Conservation (phyloP, 768 basidiomycete species). For the Dentipellis fragilis region DNA sequence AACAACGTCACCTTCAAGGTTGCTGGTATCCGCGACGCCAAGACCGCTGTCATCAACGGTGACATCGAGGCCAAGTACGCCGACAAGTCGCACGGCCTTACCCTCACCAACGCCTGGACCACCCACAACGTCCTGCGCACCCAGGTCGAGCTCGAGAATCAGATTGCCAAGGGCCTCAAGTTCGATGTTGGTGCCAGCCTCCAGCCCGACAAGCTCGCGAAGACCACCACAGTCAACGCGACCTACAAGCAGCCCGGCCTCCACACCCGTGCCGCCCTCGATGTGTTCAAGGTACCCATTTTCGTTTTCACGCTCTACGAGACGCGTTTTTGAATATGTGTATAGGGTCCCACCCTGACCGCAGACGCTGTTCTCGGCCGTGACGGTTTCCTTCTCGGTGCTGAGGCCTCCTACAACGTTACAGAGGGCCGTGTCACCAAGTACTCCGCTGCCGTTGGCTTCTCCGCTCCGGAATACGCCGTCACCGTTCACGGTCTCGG, state of each 20-base stretch:
- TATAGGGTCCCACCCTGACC: conserved; percentile 92
- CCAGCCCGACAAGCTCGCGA: conserved; percentile 77
- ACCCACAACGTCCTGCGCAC: conserved; percentile 88
- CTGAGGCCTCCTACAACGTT: conserved; percentile 94
- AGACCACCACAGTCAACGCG: conserved; percentile 74
- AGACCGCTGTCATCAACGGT: conserved; percentile 64
- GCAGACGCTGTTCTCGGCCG: conserved; percentile 92
- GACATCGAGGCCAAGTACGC: conserved; percentile 95
- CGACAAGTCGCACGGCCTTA: conserved; percentile 87
- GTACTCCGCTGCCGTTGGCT: conserved; percentile 88
- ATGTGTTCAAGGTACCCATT: conserved; percentile 79
- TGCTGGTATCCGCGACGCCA: conserved; percentile 69
- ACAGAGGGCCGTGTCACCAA: conserved; percentile 86
- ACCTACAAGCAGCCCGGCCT: conserved; percentile 94
- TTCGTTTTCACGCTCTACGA: background rate
- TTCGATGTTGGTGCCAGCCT: conserved; percentile 80
- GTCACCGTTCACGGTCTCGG: conserved; percentile 90
- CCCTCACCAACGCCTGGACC: conserved; percentile 93
- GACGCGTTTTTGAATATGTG: background rate
- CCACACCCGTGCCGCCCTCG: conserved; percentile 84
- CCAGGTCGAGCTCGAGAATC: conserved; percentile 91
- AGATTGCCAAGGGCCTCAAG: conserved; percentile 96
- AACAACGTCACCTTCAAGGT: conserved; percentile 93
- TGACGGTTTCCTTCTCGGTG: conserved; percentile 95
- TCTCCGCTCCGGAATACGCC: conserved; percentile 93